These are phyloP conservation scores for Leptographium galeiforme DNA, from an alignment of 2,329 filamentous ascomycete genomes.

Conservation along the genomic window DNA sequence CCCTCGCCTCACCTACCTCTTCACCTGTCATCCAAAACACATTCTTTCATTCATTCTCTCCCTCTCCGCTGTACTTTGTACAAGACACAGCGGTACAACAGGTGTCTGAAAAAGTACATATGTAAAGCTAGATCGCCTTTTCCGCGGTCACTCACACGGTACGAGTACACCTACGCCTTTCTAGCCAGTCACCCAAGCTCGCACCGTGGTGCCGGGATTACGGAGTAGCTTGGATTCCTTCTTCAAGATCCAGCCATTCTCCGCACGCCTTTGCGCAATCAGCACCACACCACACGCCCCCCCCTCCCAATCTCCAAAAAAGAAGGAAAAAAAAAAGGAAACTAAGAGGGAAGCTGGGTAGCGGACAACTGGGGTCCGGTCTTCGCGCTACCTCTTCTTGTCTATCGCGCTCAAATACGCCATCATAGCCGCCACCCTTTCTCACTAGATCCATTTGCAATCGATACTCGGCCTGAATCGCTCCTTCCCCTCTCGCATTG, in stretches of 20 bases:
- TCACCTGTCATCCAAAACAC: background rate
- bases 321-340: conserved; percentile 5
- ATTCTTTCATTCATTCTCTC: background rate
- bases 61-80: background rate
- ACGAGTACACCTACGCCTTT: conserved; percentile 3
- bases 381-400: conserved; percentile 15
- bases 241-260: conserved; percentile 8
- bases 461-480: background rate
- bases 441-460: conserved; percentile 1
- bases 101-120: background rate
- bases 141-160: background rate
- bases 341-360: background rate
- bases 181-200: conserved; percentile 2
- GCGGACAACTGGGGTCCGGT: conserved; percentile 10
- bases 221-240: background rate
- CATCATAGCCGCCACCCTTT: conserved; percentile 19
- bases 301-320: conserved; percentile 5
- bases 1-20: background rate
- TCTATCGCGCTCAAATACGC: conserved; percentile 24
- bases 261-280: conserved; percentile 8
- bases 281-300: conserved; percentile 3
- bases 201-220: conserved; percentile 8
- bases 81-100: background rate
- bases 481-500: background rate
- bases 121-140: background rate